Evolutionary conservation across 192 early-diverging fungal genomes (phyloP).

Genomic region (Phycomyces nitens): DNA sequence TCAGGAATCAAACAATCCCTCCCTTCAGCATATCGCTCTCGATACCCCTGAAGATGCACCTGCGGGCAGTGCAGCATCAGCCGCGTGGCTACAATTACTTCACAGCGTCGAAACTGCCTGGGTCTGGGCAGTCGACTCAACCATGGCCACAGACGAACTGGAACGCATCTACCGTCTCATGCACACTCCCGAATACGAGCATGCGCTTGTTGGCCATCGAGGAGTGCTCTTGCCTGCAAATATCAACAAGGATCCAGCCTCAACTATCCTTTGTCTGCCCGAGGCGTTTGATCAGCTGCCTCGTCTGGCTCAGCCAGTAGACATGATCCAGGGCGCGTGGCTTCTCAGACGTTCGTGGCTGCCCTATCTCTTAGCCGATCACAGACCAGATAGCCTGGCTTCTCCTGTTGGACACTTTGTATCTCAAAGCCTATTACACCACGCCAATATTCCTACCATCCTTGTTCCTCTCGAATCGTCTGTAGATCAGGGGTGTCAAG

Average conservation of each 20-base stretch:
- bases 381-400: background rate
- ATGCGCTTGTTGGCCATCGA: constrained; percentile 41
- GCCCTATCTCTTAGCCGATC: constrained; percentile 11
- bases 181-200: constrained; percentile 42
- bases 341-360: constrained; percentile 25
- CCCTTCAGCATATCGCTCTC: background rate
- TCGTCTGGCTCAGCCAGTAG: constrained; percentile 18
- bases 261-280: constrained; percentile 19
- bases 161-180: constrained; percentile 31
- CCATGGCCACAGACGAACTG: constrained; percentile 18
- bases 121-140: constrained; percentile 8
- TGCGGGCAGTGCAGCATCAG: constrained; percentile 1
- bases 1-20: background rate
- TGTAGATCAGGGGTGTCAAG: background rate
- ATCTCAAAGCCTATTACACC: constrained; percentile 30
- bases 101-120: constrained; percentile 7
- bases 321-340: constrained; percentile 31
- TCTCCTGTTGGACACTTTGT: constrained; percentile 32
- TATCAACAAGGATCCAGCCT: constrained; percentile 20
- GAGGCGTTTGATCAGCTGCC: constrained; percentile 26
- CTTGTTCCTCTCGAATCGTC: constrained; percentile 34
- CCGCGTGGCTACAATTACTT: constrained; percentile 12
- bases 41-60: background rate
- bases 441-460: constrained; percentile 41
- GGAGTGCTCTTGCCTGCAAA: constrained; percentile 30